phyloP scores from a whole-genome alignment of 2,329 filamentous ascomycete species.

The Penicillium sp. region DNA sequence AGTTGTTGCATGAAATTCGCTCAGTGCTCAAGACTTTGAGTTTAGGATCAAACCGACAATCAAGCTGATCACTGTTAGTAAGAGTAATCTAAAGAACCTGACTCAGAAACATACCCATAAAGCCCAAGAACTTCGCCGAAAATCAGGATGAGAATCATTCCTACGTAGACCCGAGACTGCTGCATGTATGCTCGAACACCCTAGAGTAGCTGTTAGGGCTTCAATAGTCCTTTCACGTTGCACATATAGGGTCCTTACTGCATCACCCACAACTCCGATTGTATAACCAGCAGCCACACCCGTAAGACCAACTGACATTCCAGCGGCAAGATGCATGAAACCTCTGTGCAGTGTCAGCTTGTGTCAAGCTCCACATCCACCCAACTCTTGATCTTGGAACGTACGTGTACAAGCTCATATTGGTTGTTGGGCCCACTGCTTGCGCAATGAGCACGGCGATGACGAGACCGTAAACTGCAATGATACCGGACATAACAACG shows the following conservation, averaged over 20 bases:
- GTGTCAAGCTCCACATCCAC: slow-evolving; percentile 16
- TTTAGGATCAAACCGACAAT: slow-evolving; percentile 93
- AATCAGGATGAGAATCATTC: slow-evolving; percentile 98
- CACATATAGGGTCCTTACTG: slow-evolving; percentile 49
- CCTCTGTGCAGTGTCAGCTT: slow-evolving; percentile 53
- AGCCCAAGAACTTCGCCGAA: slow-evolving; percentile 96
- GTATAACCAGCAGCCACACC: slow-evolving; percentile 93
- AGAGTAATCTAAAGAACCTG: background rate
- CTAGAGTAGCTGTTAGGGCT: slow-evolving; percentile 36
- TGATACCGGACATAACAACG: slow-evolving; percentile 93
- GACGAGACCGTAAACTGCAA: slow-evolving; percentile 96
- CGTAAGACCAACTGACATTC: slow-evolving; percentile 85
- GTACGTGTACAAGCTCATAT: slow-evolving; percentile 82
- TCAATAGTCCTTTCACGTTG: background rate
- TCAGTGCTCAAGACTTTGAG: slow-evolving; percentile 57
- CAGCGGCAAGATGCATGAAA: slow-evolving; percentile 90
- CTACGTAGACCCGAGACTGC: slow-evolving; percentile 92
- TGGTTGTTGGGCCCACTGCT: slow-evolving; percentile 69
- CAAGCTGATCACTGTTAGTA: slow-evolving; percentile 55
- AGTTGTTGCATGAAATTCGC: background rate
- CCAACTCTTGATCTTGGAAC: slow-evolving; percentile 29
- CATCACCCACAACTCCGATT: slow-evolving; percentile 93
- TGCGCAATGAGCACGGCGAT: slow-evolving; percentile 94
- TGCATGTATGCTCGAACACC: slow-evolving; percentile 93
- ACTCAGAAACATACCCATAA: slow-evolving; percentile 70